Conservation (phyloP, 139 green algal genomes). For the Spirogloea muscicola region DNA sequence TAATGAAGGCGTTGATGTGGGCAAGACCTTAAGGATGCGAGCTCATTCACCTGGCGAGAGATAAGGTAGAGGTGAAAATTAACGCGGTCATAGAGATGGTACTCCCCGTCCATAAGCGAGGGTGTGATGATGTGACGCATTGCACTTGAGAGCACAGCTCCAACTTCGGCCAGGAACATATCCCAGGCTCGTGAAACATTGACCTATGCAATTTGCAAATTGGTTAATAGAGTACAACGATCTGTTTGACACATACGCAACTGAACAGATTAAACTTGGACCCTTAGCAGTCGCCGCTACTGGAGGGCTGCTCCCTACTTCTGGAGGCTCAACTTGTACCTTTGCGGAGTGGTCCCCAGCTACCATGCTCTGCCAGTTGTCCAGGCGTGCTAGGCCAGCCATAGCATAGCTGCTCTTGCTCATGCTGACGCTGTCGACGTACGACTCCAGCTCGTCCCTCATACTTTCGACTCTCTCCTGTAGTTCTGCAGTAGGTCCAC, state of each 20-base stretch:
- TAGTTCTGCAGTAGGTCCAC: too few species aligned
- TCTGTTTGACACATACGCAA: too few species aligned
- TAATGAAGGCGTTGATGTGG: too few species aligned
- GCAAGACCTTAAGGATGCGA: too few species aligned
- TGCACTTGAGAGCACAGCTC: slow-evolving; percentile 43
- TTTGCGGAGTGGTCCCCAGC: slow-evolving; percentile 29
- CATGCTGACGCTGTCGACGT: slow-evolving; percentile 2
- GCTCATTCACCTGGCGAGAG: slow-evolving; percentile 19
- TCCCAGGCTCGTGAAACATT: slow-evolving; percentile 39
- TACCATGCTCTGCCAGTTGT: background rate
- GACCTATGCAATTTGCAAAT: too few species aligned
- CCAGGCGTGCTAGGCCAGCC: background rate
- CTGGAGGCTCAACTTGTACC: slow-evolving; percentile 53
- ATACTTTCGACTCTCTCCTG: slow-evolving; percentile 19
- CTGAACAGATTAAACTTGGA: too few species aligned
- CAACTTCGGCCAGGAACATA: slow-evolving; percentile 57
- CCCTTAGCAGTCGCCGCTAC: too few species aligned
- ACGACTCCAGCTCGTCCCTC: slow-evolving; percentile 8
- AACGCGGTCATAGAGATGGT: slow-evolving; percentile 15
- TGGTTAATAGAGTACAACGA: too few species aligned
- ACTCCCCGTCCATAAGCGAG: slow-evolving; percentile 49
- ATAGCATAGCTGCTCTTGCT: background rate
- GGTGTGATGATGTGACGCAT: slow-evolving; percentile 66
- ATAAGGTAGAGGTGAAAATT: slow-evolving; percentile 41
- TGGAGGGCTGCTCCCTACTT: background rate